Base-by-base conservation (phyloP, 2,329 filamentous ascomycete genomes). In the Colletotrichum cordylinicola region DNA sequence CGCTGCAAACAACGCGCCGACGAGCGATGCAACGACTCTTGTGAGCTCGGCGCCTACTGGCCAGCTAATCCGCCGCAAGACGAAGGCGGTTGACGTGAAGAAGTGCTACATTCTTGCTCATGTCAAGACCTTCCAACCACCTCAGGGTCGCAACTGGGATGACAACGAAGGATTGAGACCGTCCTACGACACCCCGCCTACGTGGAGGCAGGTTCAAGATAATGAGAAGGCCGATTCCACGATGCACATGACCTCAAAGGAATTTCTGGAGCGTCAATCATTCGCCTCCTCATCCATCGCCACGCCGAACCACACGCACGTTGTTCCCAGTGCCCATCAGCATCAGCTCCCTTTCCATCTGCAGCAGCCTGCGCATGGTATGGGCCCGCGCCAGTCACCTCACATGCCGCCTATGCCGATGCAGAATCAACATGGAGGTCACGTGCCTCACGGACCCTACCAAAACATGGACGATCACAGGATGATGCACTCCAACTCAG, bases 401-500 rank as follows among this genome's bases (percentile, higher is more conserved):
- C 93, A 96, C 75, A 95, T 96, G 81, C 92, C 93, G 24, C 92
- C 94, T 21, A 95, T 96, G 83, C 94, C 94, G 80, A 93, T 95
- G 84, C 94, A 95, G 80, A 90, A 90, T 31, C 93, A 93, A 76
- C 94, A 94, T 73, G 90, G 91, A 48, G 88, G 86, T 6, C 94
- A 94, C 78, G 91, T 90, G 8, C 91, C 92, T 56, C 91, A 91
- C 68, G 89, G 90, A 18, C 90, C 91, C 4, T 94, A 93, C 79
- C 95, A 93, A 80, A 93, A 92, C 75, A 92, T 93, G 79, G 96
- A 98, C 79, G 94, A 96, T 74, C 95, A 96, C 81, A 92, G 96
- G 67, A 98, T 98, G 94, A 94, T 97, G 86, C 95, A 94, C 74
- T 94, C 93, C 8, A 96, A 93, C 79, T 96, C 94, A 29, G 93